Evolutionary conservation across 164 flowering plant genomes (phyloP), one percentile per base, ranked within the genome.

Genomic region (Berberis thunbergii): DNA sequence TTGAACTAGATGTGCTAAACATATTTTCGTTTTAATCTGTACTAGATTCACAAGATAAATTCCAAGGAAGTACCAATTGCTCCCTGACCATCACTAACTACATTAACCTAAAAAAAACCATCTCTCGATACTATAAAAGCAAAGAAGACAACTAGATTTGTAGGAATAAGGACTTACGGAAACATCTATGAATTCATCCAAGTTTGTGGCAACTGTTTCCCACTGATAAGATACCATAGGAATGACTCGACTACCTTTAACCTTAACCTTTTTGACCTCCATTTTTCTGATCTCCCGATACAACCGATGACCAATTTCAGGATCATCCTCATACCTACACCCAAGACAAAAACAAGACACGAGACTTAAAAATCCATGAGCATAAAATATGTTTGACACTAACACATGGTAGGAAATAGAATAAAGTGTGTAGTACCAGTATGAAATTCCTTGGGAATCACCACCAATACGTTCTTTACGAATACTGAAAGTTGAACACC

Each of bases 201-300:
- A 84, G 73, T 88, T 95, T 59, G 97, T 85, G n/a, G 99, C 97
- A 60, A 95, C 94, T 59, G 99, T 80, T 76, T 95, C 97, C 99
- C 99, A 95, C 72, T 78, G 83, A 68, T 83, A 84, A 67, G 91
- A 74, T 72, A 87, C 64, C 69, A 60, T 70, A 43, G 91, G 84
- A 78, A 79, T 72, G 44, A 81, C 67, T 45, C 82, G 80, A 49
- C 82, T 65, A 64, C 86, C 93, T 70, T 71, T 87, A 26, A 77
- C 71, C 78, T 86, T 89, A 42, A 74, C 81, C 78, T 77, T 89
- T 74, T 88, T 88, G 66, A 79, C 76, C 72, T 91, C 99, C 72
- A 81, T 74, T 73, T 84, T 95, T 69, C 95, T 86, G 56, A 83
- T 86, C 74, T 89, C 97, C 61, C 99, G 82, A 71, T 89, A 91